A percentile compares a stretch with the other conserved stretches of the same genome.
These are phyloP conservation scores for Nematodospora valgi DNA, from an alignment of 805 yeast species.

Conservation along the genomic window DNA sequence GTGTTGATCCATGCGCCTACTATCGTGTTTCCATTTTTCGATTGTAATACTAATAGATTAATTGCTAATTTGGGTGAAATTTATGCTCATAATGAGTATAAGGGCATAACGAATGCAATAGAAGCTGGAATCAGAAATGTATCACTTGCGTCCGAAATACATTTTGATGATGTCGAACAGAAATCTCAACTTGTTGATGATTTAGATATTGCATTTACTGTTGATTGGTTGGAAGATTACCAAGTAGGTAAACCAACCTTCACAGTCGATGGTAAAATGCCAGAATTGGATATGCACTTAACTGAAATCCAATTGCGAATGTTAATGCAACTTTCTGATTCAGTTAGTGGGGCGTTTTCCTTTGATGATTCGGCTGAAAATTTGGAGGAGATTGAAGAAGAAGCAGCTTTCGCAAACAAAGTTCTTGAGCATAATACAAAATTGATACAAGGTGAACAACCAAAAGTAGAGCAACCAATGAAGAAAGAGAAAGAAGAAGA, in stretches of 20 bases:
- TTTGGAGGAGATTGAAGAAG: slow-evolving; percentile 49
- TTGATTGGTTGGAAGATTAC: slow-evolving; percentile 50
- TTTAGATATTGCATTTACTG: slow-evolving; percentile 57
- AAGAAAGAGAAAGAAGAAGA: neutral
- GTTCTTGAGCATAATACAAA: slow-evolving; percentile 24
- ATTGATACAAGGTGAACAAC: neutral
- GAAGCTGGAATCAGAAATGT: slow-evolving; percentile 71
- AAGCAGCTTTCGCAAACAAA: slow-evolving; percentile 64
- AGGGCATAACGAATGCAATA: slow-evolving; percentile 46
- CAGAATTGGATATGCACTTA: slow-evolving; percentile 59
- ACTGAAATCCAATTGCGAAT: slow-evolving; percentile 72
- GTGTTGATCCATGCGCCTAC: slow-evolving; percentile 77
- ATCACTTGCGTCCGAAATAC: slow-evolving; percentile 59
- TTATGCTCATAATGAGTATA: slow-evolving; percentile 61
- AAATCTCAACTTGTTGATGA: slow-evolving; percentile 61
- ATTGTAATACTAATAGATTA: slow-evolving; percentile 15
- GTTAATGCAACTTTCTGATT: slow-evolving; percentile 51
- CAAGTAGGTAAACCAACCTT: slow-evolving; percentile 44
- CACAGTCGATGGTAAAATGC: slow-evolving; percentile 52
- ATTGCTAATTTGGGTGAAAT: slow-evolving; percentile 66
- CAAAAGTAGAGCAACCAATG: neutral
- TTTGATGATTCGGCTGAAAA: slow-evolving; percentile 35
- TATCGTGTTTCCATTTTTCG: slow-evolving; percentile 66
- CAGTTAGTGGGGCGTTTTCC: slow-evolving; percentile 53
- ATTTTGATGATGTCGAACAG: slow-evolving; percentile 47